Base-by-base conservation (phyloP, 1,139 yeast genomes). In the Citeromyces hawaiiensis region DNA sequence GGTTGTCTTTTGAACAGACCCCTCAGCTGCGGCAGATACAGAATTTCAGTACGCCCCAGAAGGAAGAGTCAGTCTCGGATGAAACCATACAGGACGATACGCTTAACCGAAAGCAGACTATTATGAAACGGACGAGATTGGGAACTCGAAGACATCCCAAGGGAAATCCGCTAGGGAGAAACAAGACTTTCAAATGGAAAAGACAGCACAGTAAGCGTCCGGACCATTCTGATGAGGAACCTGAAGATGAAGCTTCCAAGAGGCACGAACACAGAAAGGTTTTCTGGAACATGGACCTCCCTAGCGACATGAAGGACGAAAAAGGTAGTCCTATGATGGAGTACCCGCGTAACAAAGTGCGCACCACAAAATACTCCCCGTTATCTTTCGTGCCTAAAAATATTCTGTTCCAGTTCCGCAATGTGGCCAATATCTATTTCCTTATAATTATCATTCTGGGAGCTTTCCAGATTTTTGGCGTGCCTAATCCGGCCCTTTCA, bases 141-240 rank as follows among this genome's bases (percentile, higher is more conserved):
- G 96, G 96, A 42, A 86, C 96, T 7, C 83, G 81, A 45, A 70
- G 95, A 48, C 75, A 77, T 51, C 77, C 76, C 45, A 71, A 75
- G 46, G 94, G 94, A n/a, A 66, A 70, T 38, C 86, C 87, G 4
- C 62, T 71, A 19, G 57, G 60, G 23, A 55, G 80, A 43, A 63
- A 69, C 23, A 70, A 63, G 46, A 72, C 80, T 1, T 53, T 49
- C 53, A 17, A 50, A 42, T 36, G 43, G 44, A 33, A 41, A 43
- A 14, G 48, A 44, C 23, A 47, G 43, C 36, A 48, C 41, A 4
- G 38, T 35, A 11, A 37, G 40, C 27, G 18, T 6, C 36, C 35
- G 35, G 35, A 40, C 14, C 31, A 18, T 15, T 18, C 35, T 9
- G 44, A 43, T 7, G 49, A 45, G n/a, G 47, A 45, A 32, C 42